Evolutionary conservation across 495 filamentous ascomycete species (phyloP), one percentile per base, ranked within the genome.

Genomic region (Talaromyces proteolyticus): DNA sequence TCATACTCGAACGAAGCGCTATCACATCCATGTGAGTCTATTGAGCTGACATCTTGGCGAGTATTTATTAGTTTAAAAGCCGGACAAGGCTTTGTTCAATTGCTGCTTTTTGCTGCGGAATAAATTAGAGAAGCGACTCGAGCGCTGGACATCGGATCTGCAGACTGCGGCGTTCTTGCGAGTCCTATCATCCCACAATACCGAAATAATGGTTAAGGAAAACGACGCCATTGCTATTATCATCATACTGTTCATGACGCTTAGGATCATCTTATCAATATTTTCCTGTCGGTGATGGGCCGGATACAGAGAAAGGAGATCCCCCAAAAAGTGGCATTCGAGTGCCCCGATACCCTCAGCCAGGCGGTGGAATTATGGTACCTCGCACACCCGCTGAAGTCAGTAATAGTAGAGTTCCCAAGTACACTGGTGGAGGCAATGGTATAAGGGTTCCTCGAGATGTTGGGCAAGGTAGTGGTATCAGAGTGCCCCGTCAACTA

Each of bases 211-310:
- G 38, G 38, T 40, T 6, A 40, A 40, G 16, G n/a, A 40, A n/a
- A 40, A 40, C 38, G 38, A 40, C 6, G 38, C 16, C 16, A 40
- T 40, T 40, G 38, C 38, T 18, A 40, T 40, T n/a, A 40, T 40
- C 38, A 40, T 40, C 38, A n/a, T 40, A 40, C 38, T 40, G 6
- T 40, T 40, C 38, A 40, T 40, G 38, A 40, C 38, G 38, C 38
- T 40, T 40, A 4, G 6, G 38, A 16, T 40, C 16, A 6, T 40
- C 38, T 6, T 4, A 16, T 40, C 38, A 40, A 40, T 40, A 14
- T 40, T 4, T 40, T 40, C 16, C 6, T 40, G 17, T n/a, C 11
- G 4, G 17, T 36, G 29, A 7, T 6, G 29, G n/a, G n/a, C n/a
- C n/a, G n/a, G 29, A 36, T 36, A 36, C 14, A 36, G 29, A 36